A percentile compares a stretch with the other conserved stretches of the same genome.
Evolutionary conservation across 164 flowering plant species (phyloP).

Genomic region (Sextonia rubra): DNA sequence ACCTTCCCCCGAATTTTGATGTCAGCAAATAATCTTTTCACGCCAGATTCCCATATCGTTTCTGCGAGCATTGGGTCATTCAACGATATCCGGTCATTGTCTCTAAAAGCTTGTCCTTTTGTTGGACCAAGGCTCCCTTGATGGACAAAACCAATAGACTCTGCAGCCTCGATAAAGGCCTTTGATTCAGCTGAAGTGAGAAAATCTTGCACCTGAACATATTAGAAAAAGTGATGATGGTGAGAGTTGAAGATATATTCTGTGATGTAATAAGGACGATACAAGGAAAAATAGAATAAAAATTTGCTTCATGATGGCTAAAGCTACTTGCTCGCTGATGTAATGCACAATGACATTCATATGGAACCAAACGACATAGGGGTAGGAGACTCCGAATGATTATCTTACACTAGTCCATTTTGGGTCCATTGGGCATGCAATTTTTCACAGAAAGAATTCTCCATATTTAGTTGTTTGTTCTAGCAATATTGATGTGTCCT

Average conservation of each 20-base stretch:
- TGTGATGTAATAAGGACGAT: not conserved
- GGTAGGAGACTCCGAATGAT: not conserved
- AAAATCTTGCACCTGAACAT: slow-evolving; percentile 64
- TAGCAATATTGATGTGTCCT: too few species aligned
- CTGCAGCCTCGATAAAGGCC: slow-evolving; percentile 67
- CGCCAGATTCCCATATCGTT: slow-evolving; percentile 76
- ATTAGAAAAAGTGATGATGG: slow-evolving; percentile 9
- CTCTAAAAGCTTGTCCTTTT: slow-evolving; percentile 89
- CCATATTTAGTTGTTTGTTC: too few species aligned
- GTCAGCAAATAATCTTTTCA: slow-evolving; percentile 50
- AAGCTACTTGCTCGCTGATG: not conserved
- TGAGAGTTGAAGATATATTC: not conserved
- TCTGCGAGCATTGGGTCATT: slow-evolving; percentile 76
- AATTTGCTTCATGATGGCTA: not conserved
- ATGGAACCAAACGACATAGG: not conserved
- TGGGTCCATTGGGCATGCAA: too few species aligned
- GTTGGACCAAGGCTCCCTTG: slow-evolving; percentile 96
- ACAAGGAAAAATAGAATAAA: too few species aligned
- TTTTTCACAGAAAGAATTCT: too few species aligned
- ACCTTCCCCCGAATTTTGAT: slow-evolving; percentile 70
- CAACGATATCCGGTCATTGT: slow-evolving; percentile 78
- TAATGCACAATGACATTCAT: too few species aligned
- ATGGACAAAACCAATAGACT: slow-evolving; percentile 69
- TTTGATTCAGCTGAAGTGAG: slow-evolving; percentile 68
- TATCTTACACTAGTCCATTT: not conserved